Percentiles rank a stretch among this genome's conserved stretches.
phyloP scores from a whole-genome alignment of 2,329 filamentous ascomycete species.

The Aspergillus sp. region DNA sequence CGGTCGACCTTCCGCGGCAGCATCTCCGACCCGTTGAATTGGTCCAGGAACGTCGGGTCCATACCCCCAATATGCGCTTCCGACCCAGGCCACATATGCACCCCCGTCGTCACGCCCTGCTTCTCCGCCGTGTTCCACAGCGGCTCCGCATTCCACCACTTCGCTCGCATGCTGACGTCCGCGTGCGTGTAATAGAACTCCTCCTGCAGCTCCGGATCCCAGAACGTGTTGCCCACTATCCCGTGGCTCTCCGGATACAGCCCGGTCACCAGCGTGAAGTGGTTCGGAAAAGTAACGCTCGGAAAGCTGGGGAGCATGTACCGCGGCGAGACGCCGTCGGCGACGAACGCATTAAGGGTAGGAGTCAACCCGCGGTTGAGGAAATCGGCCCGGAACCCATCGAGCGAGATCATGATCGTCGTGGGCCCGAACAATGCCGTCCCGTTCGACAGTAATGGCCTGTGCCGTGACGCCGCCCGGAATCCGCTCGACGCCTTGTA shows the following conservation, averaged over 20 bases:
- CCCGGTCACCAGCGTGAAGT: constrained; percentile 87
- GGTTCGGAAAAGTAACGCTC: constrained; percentile 92
- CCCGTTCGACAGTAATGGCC: constrained; percentile 56
- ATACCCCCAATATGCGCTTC: constrained; percentile 73
- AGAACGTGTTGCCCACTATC: constrained; percentile 88
- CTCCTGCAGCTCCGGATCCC: constrained; percentile 65
- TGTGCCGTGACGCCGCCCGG: constrained; percentile 16
- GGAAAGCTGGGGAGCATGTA: constrained; percentile 95
- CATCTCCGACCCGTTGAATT: constrained; percentile 68
- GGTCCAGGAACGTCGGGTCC: constrained; percentile 73
- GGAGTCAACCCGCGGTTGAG: constrained; percentile 75
- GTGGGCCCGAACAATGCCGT: constrained; percentile 84
- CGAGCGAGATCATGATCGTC: constrained; percentile 84
- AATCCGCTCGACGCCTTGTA: constrained; percentile 44
- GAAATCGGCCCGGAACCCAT: constrained; percentile 94
- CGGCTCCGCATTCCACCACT: constrained; percentile 94
- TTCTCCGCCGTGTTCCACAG: constrained; percentile 89
- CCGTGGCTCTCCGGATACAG: constrained; percentile 89
- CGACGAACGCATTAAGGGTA: constrained; percentile 65
- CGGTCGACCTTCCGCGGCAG: constrained; percentile 67
- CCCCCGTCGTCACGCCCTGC: constrained; percentile 65
- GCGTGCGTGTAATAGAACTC: constrained; percentile 86
- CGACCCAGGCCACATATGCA: constrained; percentile 98
- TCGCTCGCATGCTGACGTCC: constrained; percentile 62
- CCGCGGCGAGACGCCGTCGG: constrained; percentile 74